phyloP scores from a whole-genome alignment of 257 asterid species.

The Jaltomata sinuosa region DNA sequence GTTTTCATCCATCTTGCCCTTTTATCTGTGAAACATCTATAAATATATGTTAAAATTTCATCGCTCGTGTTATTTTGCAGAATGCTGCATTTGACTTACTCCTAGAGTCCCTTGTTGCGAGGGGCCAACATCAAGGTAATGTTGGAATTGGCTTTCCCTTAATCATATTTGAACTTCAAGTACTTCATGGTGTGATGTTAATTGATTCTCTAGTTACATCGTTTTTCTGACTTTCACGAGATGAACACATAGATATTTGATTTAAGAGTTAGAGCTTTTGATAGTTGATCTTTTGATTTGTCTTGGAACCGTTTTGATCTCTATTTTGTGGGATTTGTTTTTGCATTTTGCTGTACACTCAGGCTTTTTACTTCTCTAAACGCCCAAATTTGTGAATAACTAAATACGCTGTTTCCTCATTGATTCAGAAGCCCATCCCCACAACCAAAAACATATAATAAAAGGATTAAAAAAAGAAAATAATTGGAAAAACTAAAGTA shows the following conservation, averaged over 20 bases:
- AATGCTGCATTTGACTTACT: slow-evolving; percentile 76
- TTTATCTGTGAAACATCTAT: not conserved
- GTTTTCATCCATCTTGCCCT: not conserved
- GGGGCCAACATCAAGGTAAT: slow-evolving; percentile 41
- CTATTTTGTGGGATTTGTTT: not conserved
- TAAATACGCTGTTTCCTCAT: not conserved
- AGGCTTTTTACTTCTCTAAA: not conserved
- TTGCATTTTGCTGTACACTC: not conserved
- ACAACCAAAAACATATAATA: not conserved
- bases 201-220: not conserved
- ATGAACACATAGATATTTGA: not conserved
- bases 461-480: not conserved
- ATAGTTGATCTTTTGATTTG: not conserved
- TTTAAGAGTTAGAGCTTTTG: not conserved
- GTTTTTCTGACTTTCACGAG: not conserved
- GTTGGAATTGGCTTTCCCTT: not conserved
- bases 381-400: not conserved
- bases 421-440: not conserved
- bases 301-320: not conserved
- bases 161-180: not conserved
- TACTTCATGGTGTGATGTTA: not conserved
- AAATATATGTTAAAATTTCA: not conserved
- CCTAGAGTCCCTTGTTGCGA: slow-evolving; percentile 51
- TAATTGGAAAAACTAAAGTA: not conserved
- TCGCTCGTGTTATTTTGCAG: slow-evolving; percentile 36